These are phyloP conservation scores for Amaranthus tricolor DNA, from an alignment of 179 eudicot species.

Conservation along the genomic window DNA sequence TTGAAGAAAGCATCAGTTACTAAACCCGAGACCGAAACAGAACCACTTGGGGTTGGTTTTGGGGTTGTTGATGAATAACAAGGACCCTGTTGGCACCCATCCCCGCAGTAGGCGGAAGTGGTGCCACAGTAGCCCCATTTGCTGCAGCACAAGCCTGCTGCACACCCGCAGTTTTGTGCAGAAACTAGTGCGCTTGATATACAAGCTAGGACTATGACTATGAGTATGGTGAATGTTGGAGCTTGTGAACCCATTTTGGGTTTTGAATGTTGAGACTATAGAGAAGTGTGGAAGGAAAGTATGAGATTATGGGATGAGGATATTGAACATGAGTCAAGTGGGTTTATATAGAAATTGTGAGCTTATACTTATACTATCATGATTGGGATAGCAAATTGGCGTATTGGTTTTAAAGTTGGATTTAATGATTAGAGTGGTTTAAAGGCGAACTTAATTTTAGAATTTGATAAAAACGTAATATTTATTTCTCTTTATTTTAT, in stretches of 20 bases:
- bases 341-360: no score
- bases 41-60: background rate
- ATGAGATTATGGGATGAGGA: background rate
- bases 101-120: conserved; percentile 6
- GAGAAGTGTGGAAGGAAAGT: background rate
- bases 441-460: no score
- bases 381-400: no score
- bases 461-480: no score
- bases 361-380: no score
- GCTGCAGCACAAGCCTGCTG: conserved; percentile 2
- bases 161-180: conserved; percentile 16
- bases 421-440: no score
- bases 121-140: conserved; percentile 14
- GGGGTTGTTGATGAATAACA: background rate
- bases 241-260: background rate
- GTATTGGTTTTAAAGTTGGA: no score
- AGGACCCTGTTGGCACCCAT: conserved; percentile 10
- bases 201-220: background rate
- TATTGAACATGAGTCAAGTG: no score
- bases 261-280: background rate
- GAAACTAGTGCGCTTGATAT: background rate
- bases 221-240: background rate
- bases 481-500: no score
- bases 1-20: conserved; percentile 10
- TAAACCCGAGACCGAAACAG: background rate